phyloP scores from a whole-genome alignment of 805 yeast genomes.

The Suhomyces canberraensis region DNA sequence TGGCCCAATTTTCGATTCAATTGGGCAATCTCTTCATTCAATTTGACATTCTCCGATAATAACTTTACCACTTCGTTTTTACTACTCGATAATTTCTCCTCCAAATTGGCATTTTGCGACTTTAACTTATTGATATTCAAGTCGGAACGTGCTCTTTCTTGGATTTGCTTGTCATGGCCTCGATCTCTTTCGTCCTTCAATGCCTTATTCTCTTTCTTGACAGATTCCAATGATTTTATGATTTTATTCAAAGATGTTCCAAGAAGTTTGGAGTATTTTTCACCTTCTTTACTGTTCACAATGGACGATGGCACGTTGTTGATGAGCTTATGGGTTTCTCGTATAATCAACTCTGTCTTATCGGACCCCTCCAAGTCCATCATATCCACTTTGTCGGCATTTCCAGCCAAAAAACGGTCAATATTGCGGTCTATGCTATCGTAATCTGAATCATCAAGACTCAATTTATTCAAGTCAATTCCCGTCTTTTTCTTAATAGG shows the following conservation, averaged over 20 bases:
- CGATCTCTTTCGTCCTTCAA: conserved; percentile 1
- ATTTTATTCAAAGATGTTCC: conserved; percentile 27
- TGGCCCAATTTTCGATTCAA: conserved; percentile 13
- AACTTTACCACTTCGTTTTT: conserved; percentile 1
- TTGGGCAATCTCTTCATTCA: conserved; percentile 9
- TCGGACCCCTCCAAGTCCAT: conserved; percentile 9
- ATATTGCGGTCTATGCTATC: conserved; percentile 11
- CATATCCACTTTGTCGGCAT: neutral
- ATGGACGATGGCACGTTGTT: conserved; percentile 20
- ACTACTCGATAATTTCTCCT: neutral
- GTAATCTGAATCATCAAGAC: neutral
- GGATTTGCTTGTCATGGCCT: neutral
- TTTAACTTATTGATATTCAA: neutral
- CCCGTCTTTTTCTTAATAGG: conserved; percentile 10
- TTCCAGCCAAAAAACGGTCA: conserved; percentile 9
- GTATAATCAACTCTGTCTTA: conserved; percentile 20
- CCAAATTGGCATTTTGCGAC: conserved; percentile 2
- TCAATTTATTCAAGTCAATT: neutral
- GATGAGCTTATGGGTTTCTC: conserved; percentile 28
- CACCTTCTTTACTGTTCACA: conserved; percentile 21
- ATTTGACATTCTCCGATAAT: conserved; percentile 5
- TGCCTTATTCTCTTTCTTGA: conserved; percentile 2
- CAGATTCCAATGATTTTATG: conserved; percentile 11
- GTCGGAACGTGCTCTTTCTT: neutral
- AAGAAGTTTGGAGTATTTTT: conserved; percentile 24